Evolutionary conservation across 2,329 filamentous ascomycete genomes (phyloP).

Genomic region (Colletotrichum spaethianum): DNA sequence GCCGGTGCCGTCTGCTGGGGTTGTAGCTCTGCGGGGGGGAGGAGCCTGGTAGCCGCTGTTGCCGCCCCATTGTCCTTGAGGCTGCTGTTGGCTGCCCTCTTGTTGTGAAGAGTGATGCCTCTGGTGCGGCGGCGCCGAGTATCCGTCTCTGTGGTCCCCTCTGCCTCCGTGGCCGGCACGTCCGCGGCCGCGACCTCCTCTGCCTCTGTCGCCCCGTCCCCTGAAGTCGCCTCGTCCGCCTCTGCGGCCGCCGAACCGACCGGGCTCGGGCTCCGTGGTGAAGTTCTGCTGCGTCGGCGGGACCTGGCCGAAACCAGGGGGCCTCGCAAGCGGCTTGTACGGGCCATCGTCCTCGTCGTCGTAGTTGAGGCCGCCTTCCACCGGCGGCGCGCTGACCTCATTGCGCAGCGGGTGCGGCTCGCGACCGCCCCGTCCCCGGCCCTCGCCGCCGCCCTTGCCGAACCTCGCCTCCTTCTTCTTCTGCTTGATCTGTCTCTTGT

Average conservation of each 20-base stretch:
- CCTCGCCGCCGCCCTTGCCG: conserved; percentile 54
- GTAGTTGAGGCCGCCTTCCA: conserved; percentile 69
- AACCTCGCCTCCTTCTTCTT: conserved; percentile 68
- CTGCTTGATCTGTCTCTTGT: conserved; percentile 79
- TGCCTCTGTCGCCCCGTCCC: conserved; percentile 60
- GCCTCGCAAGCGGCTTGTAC: conserved; percentile 80
- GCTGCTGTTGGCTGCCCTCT: conserved; percentile 43
- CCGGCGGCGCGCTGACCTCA: conserved; percentile 53
- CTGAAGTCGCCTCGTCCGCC: conserved; percentile 62
- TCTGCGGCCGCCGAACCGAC: conserved; percentile 50
- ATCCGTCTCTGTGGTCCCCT: conserved; percentile 55
- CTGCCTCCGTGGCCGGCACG: conserved; percentile 54
- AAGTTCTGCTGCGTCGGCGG: conserved; percentile 62
- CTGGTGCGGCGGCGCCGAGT: conserved; percentile 56
- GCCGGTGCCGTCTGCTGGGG: conserved; percentile 44
- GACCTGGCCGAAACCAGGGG: conserved; percentile 71
- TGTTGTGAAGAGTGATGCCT: conserved; percentile 23
- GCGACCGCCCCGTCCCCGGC: conserved; percentile 47
- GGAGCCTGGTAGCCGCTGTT: conserved; percentile 41
- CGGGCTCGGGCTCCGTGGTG: conserved; percentile 54
- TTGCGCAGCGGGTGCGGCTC: conserved; percentile 58
- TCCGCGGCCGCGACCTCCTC: conserved; percentile 54
- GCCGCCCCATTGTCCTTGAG: conserved; percentile 52
- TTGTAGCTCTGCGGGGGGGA: conserved; percentile 45
- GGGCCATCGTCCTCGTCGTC: conserved; percentile 78